Percentiles rank a stretch among this genome's conserved stretches.
Conservation (phyloP, 805 yeast species). For the Candida ascalaphidarum region DNA sequence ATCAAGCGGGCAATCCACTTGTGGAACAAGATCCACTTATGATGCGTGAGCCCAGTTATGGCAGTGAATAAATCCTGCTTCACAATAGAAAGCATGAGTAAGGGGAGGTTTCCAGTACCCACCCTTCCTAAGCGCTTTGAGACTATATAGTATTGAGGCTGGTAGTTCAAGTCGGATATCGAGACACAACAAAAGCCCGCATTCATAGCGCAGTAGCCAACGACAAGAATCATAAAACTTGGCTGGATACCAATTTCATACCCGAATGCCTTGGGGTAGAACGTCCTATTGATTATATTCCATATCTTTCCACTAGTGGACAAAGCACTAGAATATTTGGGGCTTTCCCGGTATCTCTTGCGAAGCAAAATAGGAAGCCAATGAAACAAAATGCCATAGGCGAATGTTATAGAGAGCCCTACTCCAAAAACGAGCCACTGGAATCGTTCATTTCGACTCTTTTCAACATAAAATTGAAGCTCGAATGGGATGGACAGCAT, state of each 20-base stretch:
- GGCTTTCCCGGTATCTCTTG: too few species aligned
- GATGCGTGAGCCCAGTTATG: conserved; percentile 34
- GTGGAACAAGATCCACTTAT: conserved; percentile 30
- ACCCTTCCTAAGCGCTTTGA: conserved; percentile 35
- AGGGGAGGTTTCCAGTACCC: conserved; percentile 31
- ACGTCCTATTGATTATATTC: too few species aligned
- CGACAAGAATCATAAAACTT: conserved; percentile 21
- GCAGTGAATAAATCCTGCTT: conserved; percentile 32
- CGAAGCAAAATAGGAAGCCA: too few species aligned
- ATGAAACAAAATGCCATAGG: conserved; percentile 34
- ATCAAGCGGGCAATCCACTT: conserved; percentile 36
- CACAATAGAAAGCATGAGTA: conserved; percentile 24
- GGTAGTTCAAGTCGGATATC: conserved; percentile 31
- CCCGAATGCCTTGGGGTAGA: too few species aligned
- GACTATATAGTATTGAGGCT: conserved; percentile 29
- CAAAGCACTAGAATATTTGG: too few species aligned
- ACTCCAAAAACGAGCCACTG: conserved; percentile 27
- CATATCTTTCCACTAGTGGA: too few species aligned
- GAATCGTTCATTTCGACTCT: conserved; percentile 22
- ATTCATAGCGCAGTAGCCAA: conserved; percentile 19
- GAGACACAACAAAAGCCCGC: conserved; percentile 18
- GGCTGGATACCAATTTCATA: too few species aligned
- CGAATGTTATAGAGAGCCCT: conserved; percentile 13
- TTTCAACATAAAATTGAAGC: conserved; percentile 31
- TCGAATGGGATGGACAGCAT: conserved; percentile 22